Base-by-base conservation (phyloP, 495 filamentous ascomycete genomes). In the Mytilinidion resinicola region DNA sequence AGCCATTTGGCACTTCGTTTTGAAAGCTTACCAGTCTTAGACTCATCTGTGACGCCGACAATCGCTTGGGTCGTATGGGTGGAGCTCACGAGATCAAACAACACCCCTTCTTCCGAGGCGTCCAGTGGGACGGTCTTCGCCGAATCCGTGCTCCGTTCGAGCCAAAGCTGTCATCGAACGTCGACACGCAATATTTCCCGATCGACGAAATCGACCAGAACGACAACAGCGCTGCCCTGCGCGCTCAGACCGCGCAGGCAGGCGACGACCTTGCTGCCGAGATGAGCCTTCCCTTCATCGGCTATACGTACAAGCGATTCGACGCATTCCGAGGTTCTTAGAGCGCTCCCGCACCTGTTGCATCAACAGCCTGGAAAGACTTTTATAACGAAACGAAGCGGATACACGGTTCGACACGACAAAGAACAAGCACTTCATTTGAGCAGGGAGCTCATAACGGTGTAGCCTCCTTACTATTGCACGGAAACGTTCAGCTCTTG, bases 221-320 rank as follows among this genome's bases (percentile, higher is more conserved):
- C 35, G 91, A 96, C 68, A 91, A 87, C 51, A 86, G 76, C 43
- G 83, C 83, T 34, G 78, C 78, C 73, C 69, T 95, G 75, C 73
- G 80, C 73, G 80, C 82, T 71, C 80, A 89, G 77, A 81, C 82
- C 70, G 77, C 78, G 35, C 76, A 56, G 33, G 60, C 79, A 69
- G 81, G 79, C 11, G 82, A 85, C 1, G 81, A 85, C 20, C 76
- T 85, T 60, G 80, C 80, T 53, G 82, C 84, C 11, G 95, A 96
- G 79, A 89, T 97, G 83, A 91, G 85, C 70, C 72, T 97, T 68
- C 93, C 93, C 2, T 98, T 98, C 71, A 95, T 97, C 66, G 93
- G 93, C 20, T 98, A 98, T 70, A 98, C 93, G 17, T 98, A 96
- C 79, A 97, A 96, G 79, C 87, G 93, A 56, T 98, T 98, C 73